These are phyloP conservation scores for Rhodotorula taiwanensis DNA, from an alignment of 768 basidiomycete species.

Conservation along the genomic window DNA sequence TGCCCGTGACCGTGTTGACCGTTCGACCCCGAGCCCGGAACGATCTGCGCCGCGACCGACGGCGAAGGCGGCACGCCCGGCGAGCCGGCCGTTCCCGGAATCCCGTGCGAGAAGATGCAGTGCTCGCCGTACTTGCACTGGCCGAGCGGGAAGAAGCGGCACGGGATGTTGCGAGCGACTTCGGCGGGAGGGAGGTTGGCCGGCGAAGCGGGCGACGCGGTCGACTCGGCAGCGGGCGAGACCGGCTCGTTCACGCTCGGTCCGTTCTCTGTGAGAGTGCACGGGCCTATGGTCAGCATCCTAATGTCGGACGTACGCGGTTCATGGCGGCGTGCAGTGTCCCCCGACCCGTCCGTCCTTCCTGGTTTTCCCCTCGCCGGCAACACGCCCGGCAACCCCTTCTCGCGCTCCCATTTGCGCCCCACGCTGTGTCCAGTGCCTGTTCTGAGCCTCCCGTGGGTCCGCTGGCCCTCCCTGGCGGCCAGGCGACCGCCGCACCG, in stretches of 20 bases:
- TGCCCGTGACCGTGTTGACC: conserved; percentile 7
- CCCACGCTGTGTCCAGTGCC: too few relatives aligned
- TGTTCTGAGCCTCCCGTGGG: too few relatives aligned
- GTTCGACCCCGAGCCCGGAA: not conserved
- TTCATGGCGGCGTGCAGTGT: too few relatives aligned
- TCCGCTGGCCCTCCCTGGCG: too few relatives aligned
- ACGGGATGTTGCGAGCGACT: conserved; percentile 38
- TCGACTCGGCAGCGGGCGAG: not conserved
- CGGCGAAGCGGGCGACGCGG: not conserved
- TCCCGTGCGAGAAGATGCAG: conserved; percentile 37
- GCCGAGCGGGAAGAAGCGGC: conserved; percentile 37
- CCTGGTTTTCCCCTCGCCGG: too few relatives aligned
- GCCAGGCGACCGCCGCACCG: too few relatives aligned
- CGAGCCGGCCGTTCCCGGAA: conserved; percentile 24
- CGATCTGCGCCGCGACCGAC: conserved; percentile 16
- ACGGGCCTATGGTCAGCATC: not conserved
- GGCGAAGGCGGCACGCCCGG: conserved; percentile 29
- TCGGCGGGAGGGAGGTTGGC: conserved; percentile 35
- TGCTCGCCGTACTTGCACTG: conserved; percentile 37
- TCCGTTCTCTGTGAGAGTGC: not conserved
- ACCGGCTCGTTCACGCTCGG: not conserved
- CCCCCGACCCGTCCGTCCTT: too few relatives aligned
- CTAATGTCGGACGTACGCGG: too few relatives aligned
- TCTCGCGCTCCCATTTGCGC: too few relatives aligned
- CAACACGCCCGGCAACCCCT: too few relatives aligned